Conservation (phyloP, 495 filamentous ascomycete genomes). For the Usnea hakonensis region DNA sequence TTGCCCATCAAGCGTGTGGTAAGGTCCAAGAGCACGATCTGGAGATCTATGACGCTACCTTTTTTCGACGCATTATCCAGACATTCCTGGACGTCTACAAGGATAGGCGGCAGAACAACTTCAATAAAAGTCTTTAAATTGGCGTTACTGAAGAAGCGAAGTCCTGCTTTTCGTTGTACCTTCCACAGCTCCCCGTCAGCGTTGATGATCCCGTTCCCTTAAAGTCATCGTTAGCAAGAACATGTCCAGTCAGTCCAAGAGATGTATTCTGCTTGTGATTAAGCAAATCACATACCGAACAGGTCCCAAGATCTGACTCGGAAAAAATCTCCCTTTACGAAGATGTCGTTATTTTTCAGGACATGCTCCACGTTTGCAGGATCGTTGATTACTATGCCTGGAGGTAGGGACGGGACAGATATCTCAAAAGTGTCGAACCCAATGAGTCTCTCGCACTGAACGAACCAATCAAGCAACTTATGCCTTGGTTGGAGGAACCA, state of each 20-base stretch:
- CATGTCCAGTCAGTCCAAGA: not conserved
- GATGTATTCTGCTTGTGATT: not conserved
- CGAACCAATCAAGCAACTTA: slow-evolving; percentile 53
- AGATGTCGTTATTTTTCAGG: slow-evolving; percentile 50
- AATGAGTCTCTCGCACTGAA: slow-evolving; percentile 44
- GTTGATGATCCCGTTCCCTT: slow-evolving; percentile 56
- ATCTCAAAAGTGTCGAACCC: slow-evolving; percentile 50
- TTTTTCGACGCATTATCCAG: slow-evolving; percentile 27
- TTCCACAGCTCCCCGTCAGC: slow-evolving; percentile 55
- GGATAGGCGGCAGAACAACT: slow-evolving; percentile 43
- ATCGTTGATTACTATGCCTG: slow-evolving; percentile 52
- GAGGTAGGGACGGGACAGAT: slow-evolving; percentile 48
- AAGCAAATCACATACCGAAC: slow-evolving; percentile 36
- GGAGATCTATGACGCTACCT: slow-evolving; percentile 38
- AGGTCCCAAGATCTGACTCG: slow-evolving; percentile 50
- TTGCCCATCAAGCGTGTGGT: slow-evolving; percentile 54
- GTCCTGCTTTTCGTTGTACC: slow-evolving; percentile 50
- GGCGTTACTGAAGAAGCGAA: slow-evolving; percentile 48
- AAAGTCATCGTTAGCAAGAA: not conserved
- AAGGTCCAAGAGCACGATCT: slow-evolving; percentile 50
- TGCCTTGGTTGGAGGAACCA: slow-evolving; percentile 49
- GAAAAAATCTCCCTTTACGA: slow-evolving; percentile 52
- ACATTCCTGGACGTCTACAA: slow-evolving; percentile 32
- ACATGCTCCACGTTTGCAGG: slow-evolving; percentile 52
- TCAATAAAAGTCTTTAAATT: slow-evolving; percentile 51